Evolutionary conservation across 73 alveolate genomes (phyloP).

Genomic region (Tetrahymena malaccensis): DNA sequence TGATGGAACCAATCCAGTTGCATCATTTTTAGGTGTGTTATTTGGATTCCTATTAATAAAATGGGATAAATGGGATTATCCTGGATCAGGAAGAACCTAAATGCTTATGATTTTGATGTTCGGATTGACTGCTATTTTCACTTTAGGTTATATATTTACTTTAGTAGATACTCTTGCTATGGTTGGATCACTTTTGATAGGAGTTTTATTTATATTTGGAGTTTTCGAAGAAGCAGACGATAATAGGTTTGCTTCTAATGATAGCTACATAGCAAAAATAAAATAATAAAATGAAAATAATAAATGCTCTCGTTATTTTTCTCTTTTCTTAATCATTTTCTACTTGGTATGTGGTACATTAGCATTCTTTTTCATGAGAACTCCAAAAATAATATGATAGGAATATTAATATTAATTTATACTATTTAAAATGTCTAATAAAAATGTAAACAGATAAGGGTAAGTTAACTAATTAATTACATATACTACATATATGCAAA

Average conservation of each 20-base stretch:
- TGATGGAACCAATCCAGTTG: slow-evolving; percentile 13
- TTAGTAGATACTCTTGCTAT: slow-evolving; percentile 2
- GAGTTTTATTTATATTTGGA: background rate
- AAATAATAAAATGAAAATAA: background rate
- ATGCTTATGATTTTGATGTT: slow-evolving; percentile 1
- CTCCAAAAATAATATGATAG: background rate
- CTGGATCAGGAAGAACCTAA: slow-evolving; percentile 36
- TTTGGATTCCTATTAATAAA: slow-evolving; percentile 12
- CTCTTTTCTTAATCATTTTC: background rate
- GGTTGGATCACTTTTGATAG: slow-evolving; percentile 8
- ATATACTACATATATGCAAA: no score
- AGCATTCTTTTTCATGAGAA: background rate
- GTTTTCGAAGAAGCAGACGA: background rate
- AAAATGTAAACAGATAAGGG: no score
- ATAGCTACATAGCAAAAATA: background rate
- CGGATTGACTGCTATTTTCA: slow-evolving; percentile 2
- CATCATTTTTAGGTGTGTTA: slow-evolving; percentile 22
- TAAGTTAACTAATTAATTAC: no score
- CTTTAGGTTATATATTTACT: slow-evolving; percentile 4
- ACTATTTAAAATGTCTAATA: background rate
- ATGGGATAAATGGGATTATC: slow-evolving; percentile 41
- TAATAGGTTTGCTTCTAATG: background rate
- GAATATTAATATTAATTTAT: background rate
- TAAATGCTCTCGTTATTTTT: background rate
- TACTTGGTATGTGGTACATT: background rate